Percentiles rank a stretch among this genome's conserved stretches.
These are phyloP conservation scores for Moesziomyces sp. DNA, from an alignment of 1,284 basidiomycete species.

Conservation along the genomic window DNA sequence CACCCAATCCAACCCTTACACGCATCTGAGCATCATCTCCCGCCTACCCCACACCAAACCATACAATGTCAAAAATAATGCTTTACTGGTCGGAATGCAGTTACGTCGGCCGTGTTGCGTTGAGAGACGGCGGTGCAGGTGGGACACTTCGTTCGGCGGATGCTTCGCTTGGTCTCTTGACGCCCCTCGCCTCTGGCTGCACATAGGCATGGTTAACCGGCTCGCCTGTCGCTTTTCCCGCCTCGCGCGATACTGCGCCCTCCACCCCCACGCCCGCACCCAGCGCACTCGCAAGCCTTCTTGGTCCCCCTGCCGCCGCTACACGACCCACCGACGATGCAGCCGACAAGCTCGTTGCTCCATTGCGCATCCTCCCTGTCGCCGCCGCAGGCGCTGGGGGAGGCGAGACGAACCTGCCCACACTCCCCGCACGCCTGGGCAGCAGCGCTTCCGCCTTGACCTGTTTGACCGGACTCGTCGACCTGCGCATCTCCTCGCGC, in stretches of 20 bases:
- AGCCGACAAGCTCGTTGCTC: constrained; percentile 21
- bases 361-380: constrained; percentile 19
- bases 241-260: neutral
- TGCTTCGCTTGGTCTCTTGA: constrained; percentile 23
- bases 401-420: constrained; percentile 44
- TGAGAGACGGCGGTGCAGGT: no score
- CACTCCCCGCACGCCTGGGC: constrained; percentile 40
- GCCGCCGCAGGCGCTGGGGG: constrained; percentile 11
- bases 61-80: no score
- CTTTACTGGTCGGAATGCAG: no score
- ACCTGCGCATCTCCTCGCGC: constrained; percentile 23
- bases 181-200: constrained; percentile 2
- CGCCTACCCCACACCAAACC: no score
- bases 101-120: no score
- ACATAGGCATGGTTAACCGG: constrained; percentile 17
- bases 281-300: constrained; percentile 12
- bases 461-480: constrained; percentile 44
- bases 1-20: no score
- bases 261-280: constrained; percentile 8
- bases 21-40: no score
- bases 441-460: constrained; percentile 23
- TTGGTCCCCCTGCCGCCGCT: constrained; percentile 1
- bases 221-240: constrained; percentile 15
- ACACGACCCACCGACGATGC: constrained; percentile 1
- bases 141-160: no score